A percentile compares a stretch with the other conserved stretches of the same genome.
Conservation (phyloP, 2,329 filamentous ascomycete genomes). For the Epichloe hybrida region DNA sequence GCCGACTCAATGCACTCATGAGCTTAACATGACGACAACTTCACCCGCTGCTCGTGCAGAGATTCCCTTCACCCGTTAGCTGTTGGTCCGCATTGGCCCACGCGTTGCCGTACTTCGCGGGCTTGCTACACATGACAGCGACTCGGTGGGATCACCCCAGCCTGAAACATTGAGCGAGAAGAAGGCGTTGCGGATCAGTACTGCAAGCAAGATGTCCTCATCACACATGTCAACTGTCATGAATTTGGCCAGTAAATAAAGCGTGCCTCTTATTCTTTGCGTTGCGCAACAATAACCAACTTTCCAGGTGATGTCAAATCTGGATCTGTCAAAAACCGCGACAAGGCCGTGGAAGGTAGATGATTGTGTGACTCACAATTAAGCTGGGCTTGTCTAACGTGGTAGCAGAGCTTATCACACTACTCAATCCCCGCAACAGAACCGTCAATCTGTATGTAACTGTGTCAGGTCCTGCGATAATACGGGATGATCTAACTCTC, state of each 20-base stretch:
- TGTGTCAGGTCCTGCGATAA: not conserved
- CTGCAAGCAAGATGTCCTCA: slow-evolving; percentile 16
- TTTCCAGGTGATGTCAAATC: slow-evolving; percentile 21
- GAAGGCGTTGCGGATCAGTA: not conserved
- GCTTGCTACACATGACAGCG: not conserved
- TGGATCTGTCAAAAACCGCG: slow-evolving; percentile 23
- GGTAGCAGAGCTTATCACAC: slow-evolving; percentile 21
- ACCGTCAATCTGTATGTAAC: slow-evolving; percentile 24
- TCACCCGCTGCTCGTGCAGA: too few relatives aligned
- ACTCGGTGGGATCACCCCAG: not conserved
- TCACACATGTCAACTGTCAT: slow-evolving; percentile 21
- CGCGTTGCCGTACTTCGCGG: not conserved
- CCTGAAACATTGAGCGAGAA: not conserved
- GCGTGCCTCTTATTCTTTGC: not conserved
- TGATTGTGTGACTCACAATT: not conserved
- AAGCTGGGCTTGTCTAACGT: not conserved
- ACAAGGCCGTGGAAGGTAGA: slow-evolving; percentile 28
- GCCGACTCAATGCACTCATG: not conserved
- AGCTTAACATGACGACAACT: not conserved
- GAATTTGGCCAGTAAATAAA: slow-evolving; percentile 19
- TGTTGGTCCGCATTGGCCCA: not conserved
- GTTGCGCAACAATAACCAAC: slow-evolving; percentile 6
- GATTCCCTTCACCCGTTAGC: not conserved
- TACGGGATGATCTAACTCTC: not conserved
- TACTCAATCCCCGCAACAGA: slow-evolving; percentile 24